Evolutionary conservation across 441 rosid species (phyloP).

Genomic region (Breynia disticha): DNA sequence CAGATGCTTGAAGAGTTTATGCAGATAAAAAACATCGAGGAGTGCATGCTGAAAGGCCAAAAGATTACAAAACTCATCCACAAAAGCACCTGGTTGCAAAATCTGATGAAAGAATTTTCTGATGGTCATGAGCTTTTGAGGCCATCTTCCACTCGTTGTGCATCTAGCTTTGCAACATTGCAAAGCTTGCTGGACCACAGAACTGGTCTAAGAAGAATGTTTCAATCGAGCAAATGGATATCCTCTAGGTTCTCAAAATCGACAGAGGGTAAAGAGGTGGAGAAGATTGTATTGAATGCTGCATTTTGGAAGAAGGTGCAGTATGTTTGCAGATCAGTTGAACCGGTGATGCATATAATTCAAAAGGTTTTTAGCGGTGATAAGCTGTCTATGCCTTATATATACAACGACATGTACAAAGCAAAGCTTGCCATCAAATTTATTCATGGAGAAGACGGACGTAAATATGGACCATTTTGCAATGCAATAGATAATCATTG

Average conservation of each 20-base stretch:
- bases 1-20: constrained; percentile 59
- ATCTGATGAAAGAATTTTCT: constrained; percentile 67
- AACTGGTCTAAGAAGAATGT: constrained; percentile 58
- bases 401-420: constrained; percentile 57
- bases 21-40: constrained; percentile 59
- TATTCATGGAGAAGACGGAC: constrained; percentile 59
- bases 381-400: constrained; percentile 47
- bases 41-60: constrained; percentile 65
- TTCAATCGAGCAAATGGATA: constrained; percentile 71
- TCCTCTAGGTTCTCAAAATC: constrained; percentile 48
- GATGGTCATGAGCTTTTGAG: constrained; percentile 78
- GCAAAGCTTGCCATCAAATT: constrained; percentile 65
- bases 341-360: constrained; percentile 65
- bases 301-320: constrained; percentile 87
- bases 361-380: constrained; percentile 48
- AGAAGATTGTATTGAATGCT: constrained; percentile 45
- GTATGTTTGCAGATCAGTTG: constrained; percentile 56
- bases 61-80: constrained; percentile 72
- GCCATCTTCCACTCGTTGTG: constrained; percentile 45
- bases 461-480: constrained; percentile 73
- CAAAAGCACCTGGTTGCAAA: constrained; percentile 52
- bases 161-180: constrained; percentile 54
- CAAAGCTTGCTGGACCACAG: constrained; percentile 63
- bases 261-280: constrained; percentile 76
- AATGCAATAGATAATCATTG: constrained; percentile 66